Evolutionary conservation across 768 basidiomycete genomes (phyloP), one percentile per base, ranked within the genome.

Genomic region (Austroboletus festivus): DNA sequence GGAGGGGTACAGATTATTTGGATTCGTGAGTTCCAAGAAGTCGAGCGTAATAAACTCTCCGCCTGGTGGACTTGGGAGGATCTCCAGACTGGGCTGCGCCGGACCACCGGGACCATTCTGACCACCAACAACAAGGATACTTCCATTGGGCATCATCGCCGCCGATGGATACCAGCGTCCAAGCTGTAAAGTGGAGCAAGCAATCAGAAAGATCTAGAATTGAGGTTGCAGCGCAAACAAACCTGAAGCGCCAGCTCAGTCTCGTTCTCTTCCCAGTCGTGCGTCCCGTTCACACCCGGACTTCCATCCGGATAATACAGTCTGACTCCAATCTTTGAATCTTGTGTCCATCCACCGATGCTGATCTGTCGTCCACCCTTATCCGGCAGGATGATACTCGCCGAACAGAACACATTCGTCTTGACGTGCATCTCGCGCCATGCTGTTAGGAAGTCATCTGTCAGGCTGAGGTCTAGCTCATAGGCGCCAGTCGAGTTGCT

Each of bases 1-100:
- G 72, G 86, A 90, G 0, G 89, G 88, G 57, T 91, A 91, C 42
- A 91, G 64, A 56, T 89, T 89, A 59, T 86, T 81, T 1, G 89
- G 89, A 58, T 90, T 83, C 5, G 89, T 89, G 22, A 86, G 75
- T 28, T 71, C 61, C 26, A 90, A 70, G 71, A 80, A 89, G 50
- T 85, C 82, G 44, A 89, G 73, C 42, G 79, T 72, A 44, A 85
- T 47, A 10, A 72, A 69, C 0, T 74, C 70, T 16, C 83, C 87
- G 2, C 87, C 88, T 0, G 61, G 61, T 9, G 84, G 83, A 23
- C 71, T 81, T 1, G 88, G 88, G 5, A 90, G 70, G 44, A 86
- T 73, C 64, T 91, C 89, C 30, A 89, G 67, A 53, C 76, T 87
- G 0, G 86, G 86, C 48, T 81, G 75, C 0, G 86, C 75, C 1